Percentiles rank a stretch among this genome's conserved stretches.
These are phyloP conservation scores for Capsella bursapastoris DNA, from an alignment of 345 rosid genomes.

Conservation along the genomic window DNA sequence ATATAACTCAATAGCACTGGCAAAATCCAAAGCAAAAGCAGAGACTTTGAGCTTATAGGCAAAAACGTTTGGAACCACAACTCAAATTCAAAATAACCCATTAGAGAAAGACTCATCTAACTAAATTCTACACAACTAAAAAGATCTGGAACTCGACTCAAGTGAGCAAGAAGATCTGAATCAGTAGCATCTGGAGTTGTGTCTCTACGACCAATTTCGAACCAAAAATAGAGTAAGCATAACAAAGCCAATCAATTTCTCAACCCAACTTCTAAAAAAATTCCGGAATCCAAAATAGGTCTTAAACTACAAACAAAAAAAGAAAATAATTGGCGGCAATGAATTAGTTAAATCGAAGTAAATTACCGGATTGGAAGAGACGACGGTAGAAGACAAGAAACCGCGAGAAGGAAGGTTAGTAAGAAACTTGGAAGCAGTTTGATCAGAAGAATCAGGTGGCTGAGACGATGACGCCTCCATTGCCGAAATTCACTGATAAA, in stretches of 20 bases:
- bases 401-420: slow-evolving; percentile 86
- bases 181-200: background rate
- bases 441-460: slow-evolving; percentile 49
- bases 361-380: slow-evolving; percentile 74
- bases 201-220: background rate
- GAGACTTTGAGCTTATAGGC: background rate
- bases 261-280: background rate
- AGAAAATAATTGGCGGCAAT: background rate
- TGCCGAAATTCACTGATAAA: slow-evolving; percentile 44
- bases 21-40: slow-evolving; percentile 1
- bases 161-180: slow-evolving; percentile 8
- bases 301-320: background rate
- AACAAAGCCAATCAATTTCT: slow-evolving; percentile 23
- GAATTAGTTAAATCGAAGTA: background rate
- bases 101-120: background rate
- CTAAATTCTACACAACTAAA: too few relatives aligned
- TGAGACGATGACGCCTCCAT: slow-evolving; percentile 69
- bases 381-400: slow-evolving; percentile 69
- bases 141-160: background rate
- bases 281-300: background rate
- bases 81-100: background rate
- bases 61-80: background rate
- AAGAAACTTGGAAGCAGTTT: slow-evolving; percentile 59
- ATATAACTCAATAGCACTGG: background rate
- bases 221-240: background rate